Conservation (phyloP, 2,329 filamentous ascomycete genomes). For the Diaporthe ampelina region DNA sequence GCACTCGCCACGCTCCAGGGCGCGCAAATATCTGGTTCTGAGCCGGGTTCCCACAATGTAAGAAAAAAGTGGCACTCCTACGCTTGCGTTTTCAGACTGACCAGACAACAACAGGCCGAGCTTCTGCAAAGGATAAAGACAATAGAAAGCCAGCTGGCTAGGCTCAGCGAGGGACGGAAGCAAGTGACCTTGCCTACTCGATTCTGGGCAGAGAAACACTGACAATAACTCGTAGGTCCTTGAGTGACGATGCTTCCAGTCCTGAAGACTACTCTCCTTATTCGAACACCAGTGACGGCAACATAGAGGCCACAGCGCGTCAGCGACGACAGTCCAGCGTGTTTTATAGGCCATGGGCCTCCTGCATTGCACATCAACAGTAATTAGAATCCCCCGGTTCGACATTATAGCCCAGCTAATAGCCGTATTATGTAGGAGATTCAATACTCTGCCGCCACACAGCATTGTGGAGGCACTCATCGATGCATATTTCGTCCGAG, state of each 20-base stretch:
- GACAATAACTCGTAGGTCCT: not conserved
- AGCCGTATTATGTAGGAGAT: not conserved
- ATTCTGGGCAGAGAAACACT: not conserved
- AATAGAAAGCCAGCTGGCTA: conserved; percentile 2
- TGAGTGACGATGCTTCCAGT: not conserved
- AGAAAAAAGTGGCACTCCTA: no score
- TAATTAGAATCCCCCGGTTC: not conserved
- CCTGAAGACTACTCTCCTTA: not conserved
- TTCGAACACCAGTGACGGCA: not conserved
- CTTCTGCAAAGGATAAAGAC: conserved; percentile 16
- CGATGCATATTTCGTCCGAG: not conserved
- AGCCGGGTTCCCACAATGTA: not conserved
- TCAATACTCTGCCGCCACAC: not conserved
- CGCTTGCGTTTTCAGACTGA: not conserved
- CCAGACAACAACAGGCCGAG: not conserved
- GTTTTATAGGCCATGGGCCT: not conserved
- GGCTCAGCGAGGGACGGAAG: not conserved
- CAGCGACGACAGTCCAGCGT: not conserved
- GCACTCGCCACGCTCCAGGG: not conserved
- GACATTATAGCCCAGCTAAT: not conserved
- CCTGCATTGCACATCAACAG: not conserved
- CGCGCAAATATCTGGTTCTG: not conserved
- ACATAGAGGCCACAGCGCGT: not conserved
- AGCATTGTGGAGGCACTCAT: conserved; percentile 8
- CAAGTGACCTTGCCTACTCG: not conserved